Percentiles rank a stretch among this genome's conserved stretches.
These are phyloP conservation scores for Volvox carteri DNA, from an alignment of 163 green algal genomes.

Conservation along the genomic window DNA sequence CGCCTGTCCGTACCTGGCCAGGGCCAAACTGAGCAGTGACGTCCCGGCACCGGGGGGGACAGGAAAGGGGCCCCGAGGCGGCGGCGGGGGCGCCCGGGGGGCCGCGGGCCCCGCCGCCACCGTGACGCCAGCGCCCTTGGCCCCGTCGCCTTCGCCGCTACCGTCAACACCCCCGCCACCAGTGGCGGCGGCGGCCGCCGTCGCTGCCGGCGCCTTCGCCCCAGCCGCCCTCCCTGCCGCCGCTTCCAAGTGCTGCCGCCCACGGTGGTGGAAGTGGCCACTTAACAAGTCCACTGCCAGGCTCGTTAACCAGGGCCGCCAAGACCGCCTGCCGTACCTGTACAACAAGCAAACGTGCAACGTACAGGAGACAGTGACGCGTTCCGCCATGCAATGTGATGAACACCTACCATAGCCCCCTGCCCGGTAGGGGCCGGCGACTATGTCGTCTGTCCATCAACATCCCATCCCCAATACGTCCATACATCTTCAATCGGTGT, in stretches of 20 bases:
- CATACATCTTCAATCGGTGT: too few relatives aligned
- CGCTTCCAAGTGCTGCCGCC: conserved; percentile 45
- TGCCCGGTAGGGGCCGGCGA: too few relatives aligned
- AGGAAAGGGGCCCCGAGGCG: too few relatives aligned
- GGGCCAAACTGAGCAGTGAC: conserved; percentile 57
- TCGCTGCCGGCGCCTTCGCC: background rate
- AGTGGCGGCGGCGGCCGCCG: background rate
- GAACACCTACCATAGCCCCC: background rate
- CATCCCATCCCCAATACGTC: too few relatives aligned
- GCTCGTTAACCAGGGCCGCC: conserved; percentile 58
- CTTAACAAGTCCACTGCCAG: conserved; percentile 54
- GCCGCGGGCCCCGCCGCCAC: background rate
- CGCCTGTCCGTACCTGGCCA: conserved; percentile 58
- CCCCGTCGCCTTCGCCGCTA: background rate
- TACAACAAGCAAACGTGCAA: background rate
- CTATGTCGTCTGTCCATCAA: too few relatives aligned
- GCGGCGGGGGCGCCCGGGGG: too few relatives aligned
- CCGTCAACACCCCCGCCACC: background rate
- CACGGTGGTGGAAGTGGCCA: conserved; percentile 49
- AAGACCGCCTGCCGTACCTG: conserved; percentile 59
- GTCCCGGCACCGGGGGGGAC: background rate
- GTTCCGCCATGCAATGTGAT: background rate
- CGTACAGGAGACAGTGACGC: background rate
- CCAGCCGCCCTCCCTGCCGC: background rate
- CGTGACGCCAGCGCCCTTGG: background rate